phyloP scores from a whole-genome alignment of 306 rosid species.

The Corylus americana region DNA sequence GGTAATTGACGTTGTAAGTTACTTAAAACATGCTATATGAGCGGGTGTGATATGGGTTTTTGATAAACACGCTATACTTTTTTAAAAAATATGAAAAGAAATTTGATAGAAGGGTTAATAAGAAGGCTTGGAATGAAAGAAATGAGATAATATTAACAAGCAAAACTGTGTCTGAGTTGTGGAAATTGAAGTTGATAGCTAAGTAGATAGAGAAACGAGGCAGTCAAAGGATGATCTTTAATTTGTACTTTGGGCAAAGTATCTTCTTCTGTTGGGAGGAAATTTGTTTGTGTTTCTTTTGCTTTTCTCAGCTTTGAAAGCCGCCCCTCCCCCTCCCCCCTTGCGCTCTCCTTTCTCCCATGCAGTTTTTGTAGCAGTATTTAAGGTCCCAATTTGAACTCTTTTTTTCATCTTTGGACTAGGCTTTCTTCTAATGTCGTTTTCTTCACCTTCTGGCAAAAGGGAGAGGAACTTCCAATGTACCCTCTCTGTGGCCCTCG shows the following conservation, averaged over 20 bases:
- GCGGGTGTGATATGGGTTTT: no score
- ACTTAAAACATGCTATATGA: no score
- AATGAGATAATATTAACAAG: neutral
- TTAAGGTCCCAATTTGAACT: slow-evolving; percentile 23
- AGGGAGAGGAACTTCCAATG: slow-evolving; percentile 30
- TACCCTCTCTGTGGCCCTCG: slow-evolving; percentile 11
- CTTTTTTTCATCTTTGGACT: slow-evolving; percentile 1
- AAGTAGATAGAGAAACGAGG: slow-evolving; percentile 36
- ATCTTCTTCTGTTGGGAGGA: slow-evolving; percentile 33
- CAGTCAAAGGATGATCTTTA: slow-evolving; percentile 57
- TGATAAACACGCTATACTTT: no score
- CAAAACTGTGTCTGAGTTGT: neutral
- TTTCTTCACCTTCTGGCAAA: slow-evolving; percentile 49
- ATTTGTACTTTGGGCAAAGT: slow-evolving; percentile 54
- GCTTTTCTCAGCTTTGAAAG: slow-evolving; percentile 52
- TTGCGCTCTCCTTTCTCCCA: slow-evolving; percentile 15
- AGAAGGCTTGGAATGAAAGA: no score
- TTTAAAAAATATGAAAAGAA: no score
- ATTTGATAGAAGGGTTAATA: no score
- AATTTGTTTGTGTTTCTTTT: slow-evolving; percentile 44
- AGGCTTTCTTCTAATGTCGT: slow-evolving; percentile 34
- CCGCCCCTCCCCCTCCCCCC: slow-evolving; percentile 20
- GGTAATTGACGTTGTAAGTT: no score
- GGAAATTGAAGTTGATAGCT: neutral
- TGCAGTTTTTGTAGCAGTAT: slow-evolving; percentile 12